These are phyloP conservation scores for Pichia eremophila DNA, from an alignment of 805 yeast genomes.

Conservation along the genomic window DNA sequence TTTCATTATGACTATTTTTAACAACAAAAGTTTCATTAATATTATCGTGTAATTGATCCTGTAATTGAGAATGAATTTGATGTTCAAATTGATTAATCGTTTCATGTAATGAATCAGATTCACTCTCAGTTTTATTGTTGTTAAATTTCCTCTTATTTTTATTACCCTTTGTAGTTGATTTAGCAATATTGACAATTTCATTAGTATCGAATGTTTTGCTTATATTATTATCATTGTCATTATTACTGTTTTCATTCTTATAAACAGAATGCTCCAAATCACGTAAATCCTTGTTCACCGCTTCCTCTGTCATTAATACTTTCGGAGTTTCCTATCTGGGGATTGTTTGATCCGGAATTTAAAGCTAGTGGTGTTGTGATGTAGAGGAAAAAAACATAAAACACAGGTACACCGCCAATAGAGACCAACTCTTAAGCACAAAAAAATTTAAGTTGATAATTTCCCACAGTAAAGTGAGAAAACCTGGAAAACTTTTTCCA, in stretches of 20 bases:
- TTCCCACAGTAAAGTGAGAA: too few species aligned
- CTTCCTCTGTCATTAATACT: not conserved
- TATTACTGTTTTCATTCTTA: not conserved
- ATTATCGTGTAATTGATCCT: slow-evolving; percentile 2
- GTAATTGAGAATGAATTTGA: slow-evolving; percentile 7
- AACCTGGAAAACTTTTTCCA: too few species aligned
- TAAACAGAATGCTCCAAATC: not conserved
- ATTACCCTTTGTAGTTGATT: not conserved
- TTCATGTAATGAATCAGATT: not conserved
- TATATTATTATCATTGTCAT: not conserved
- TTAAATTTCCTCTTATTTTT: not conserved
- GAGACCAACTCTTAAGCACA: not conserved
- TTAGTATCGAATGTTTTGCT: not conserved
- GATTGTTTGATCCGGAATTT: not conserved
- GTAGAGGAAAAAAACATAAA: slow-evolving; percentile 4
- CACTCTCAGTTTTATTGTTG: not conserved
- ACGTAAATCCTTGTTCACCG: not conserved
- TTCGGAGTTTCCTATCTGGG: not conserved
- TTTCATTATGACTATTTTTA: not conserved
- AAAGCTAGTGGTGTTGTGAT: slow-evolving; percentile 16
- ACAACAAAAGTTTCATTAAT: not conserved
- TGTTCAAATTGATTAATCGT: slow-evolving; percentile 2
- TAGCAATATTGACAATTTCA: not conserved
- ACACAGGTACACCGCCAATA: slow-evolving; percentile 1
- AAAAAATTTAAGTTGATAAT: not conserved